Evolutionary conservation across 2,329 filamentous ascomycete genomes (phyloP), one percentile per base, ranked within the genome.

Genomic region (Rutstroemia sp.): DNA sequence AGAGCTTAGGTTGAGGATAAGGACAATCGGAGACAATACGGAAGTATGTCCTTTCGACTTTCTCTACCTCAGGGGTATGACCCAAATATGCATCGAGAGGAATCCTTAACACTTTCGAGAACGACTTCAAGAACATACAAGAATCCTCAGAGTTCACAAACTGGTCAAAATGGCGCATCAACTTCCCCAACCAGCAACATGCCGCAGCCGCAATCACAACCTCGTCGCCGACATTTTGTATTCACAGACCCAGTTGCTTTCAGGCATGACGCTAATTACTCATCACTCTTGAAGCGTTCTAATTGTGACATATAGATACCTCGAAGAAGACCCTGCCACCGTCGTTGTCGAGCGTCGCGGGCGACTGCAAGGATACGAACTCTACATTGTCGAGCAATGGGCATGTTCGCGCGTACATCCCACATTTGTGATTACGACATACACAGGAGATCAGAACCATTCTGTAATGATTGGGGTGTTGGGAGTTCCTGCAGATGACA

Each of bases 371-470:
- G 92, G 92, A 62, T 97, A 96, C 72, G 92, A 97, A 71, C 78
- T 92, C 60, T 97, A 97, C 71, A 75, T 97, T 16, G 90, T 97
- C 62, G 94, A 97, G 71, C 94, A 99, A 77, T 99, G 94, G 94
- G 90, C 90, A 5, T 96, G 92, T 72, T 96, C 92, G 12, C 84
- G 94, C 52, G 81, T 85, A 56, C 90, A 95, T 60, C 92, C 92
- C 0, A 96, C 92, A 16, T 88, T 95, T 61, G 82, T 95, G 50
- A 95, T 97, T 62, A 88, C 88, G 44, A 96, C 92, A 3, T 96
- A 94, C 68, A 97, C 92, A 0, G 94, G 92, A 54, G 91, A 96
- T 65, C 78, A 83, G 37, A 84, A 83, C 37, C 88, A 96, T 70
- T 81, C 78, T 0, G 84, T 95, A n/a, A 73, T 87, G 8, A 91